Evolutionary conservation across 345 rosid species (phyloP), one percentile per base, ranked within the genome.

Genomic region (Populus pruinosa): DNA sequence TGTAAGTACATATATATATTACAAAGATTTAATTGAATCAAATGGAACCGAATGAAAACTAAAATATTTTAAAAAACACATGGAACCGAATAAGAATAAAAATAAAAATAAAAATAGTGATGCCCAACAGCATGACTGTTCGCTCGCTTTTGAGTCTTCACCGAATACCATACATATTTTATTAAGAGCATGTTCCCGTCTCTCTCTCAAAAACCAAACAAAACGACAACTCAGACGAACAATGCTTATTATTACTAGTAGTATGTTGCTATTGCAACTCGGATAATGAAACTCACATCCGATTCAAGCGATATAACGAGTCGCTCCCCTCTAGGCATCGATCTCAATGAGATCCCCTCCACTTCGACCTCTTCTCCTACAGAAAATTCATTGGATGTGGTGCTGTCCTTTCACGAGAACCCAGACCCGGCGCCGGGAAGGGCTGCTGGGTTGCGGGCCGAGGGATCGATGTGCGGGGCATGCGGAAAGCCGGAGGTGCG

Each of bases 271-370:
- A 1, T 50, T 50, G 10, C 70, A 61, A 41, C 61, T 73, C 67
- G 69, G 68, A 78, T 78, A 78, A 78, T 78, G 81, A 77, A 78
- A 78, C 73, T 73, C 67, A 41, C 81, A 39, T 21, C 76, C 61
- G 73, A 65, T 72, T 72, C 81, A 39, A 56, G 35, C 73, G 83
- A 72, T 23, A 7, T 72, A 7, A 31, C 69, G 69, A 80, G 79
- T 81, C 98, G 94, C 76, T 89, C 96, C 20, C 90, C 89, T 61
- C 91, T 92, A 55, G 91, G 83, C 64, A 93, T 93, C 89, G 98
- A 95, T 91, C 99, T 95, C 84, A 95, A 95, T 84, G 98, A 95
- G 96, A 92, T 93, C 89, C 99, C 99, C 56, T 56, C 90, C 81
- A 81, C 89, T 35, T 83, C 89, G 36, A 73, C 74, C 35, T 77